These are phyloP conservation scores for Leucosporidium yakuticum DNA, from an alignment of 768 basidiomycete species.

Conservation along the genomic window DNA sequence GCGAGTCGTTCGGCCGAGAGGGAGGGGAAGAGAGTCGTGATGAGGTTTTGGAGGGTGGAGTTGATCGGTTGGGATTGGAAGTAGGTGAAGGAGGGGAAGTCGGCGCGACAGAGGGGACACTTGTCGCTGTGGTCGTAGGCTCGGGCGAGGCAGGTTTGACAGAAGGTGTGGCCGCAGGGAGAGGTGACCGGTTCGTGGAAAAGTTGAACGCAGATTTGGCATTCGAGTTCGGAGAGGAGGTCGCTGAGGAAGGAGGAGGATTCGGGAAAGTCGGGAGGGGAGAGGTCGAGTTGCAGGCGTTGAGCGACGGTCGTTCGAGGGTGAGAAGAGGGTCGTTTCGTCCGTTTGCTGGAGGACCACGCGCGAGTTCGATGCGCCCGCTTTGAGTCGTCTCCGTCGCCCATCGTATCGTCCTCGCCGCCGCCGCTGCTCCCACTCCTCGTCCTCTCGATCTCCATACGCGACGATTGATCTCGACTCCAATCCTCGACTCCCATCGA, in stretches of 20 bases:
- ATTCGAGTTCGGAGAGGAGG: slow-evolving; percentile 62
- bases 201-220: slow-evolving; percentile 83
- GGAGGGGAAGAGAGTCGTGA: slow-evolving; percentile 59
- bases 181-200: slow-evolving; percentile 83
- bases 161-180: slow-evolving; percentile 95
- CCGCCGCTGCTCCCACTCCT: slow-evolving; percentile 25
- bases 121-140: slow-evolving; percentile 74
- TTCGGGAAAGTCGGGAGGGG: slow-evolving; percentile 12
- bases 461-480: not conserved
- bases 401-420: slow-evolving; percentile 6
- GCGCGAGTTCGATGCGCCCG: slow-evolving; percentile 7
- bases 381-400: slow-evolving; percentile 11
- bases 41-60: slow-evolving; percentile 48
- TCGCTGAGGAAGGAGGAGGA: slow-evolving; percentile 42
- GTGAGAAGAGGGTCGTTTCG: not conserved
- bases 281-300: slow-evolving; percentile 4
- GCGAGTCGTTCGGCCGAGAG: slow-evolving; percentile 60
- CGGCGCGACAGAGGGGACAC: slow-evolving; percentile 81
- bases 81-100: slow-evolving; percentile 55
- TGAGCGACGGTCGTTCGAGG: not conserved
- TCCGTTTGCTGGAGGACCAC: slow-evolving; percentile 16
- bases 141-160: slow-evolving; percentile 77
- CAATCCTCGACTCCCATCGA: no score
- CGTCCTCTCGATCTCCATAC: slow-evolving; percentile 35
- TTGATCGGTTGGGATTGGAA: slow-evolving; percentile 22